Conservation (phyloP, 2,329 filamentous ascomycete species). For the Penicillium palitans region DNA sequence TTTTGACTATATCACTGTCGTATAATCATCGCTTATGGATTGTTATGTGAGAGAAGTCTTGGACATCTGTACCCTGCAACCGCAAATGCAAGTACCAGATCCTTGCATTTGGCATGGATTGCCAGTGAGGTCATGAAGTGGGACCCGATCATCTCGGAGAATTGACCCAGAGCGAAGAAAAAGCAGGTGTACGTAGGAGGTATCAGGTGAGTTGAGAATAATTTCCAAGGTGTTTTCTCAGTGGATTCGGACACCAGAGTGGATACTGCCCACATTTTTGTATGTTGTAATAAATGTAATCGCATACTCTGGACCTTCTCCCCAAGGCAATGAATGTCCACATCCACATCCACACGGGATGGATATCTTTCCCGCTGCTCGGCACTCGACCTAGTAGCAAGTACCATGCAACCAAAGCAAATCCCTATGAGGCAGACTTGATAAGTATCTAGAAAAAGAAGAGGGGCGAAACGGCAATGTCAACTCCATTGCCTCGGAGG, state of each 20-base stretch:
- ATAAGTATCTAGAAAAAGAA: neutral
- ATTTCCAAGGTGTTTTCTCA: slow-evolving; percentile 5
- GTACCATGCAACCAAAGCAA: neutral
- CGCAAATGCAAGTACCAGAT: neutral
- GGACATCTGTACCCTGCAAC: neutral
- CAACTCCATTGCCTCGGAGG: neutral
- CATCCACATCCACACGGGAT: slow-evolving; percentile 18
- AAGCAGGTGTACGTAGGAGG: neutral
- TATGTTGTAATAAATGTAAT: neutral
- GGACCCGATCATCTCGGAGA: slow-evolving; percentile 4
- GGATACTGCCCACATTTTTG: slow-evolving; percentile 3
- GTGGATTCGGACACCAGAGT: slow-evolving; percentile 11
- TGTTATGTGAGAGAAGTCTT: neutral
- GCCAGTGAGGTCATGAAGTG: neutral
- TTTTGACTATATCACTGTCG: neutral
- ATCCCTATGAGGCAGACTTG: neutral
- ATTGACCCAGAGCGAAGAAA: slow-evolving; percentile 3
- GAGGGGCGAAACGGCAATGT: neutral
- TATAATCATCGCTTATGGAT: neutral
- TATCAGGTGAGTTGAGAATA: slow-evolving; percentile 1
- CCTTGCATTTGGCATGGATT: neutral
- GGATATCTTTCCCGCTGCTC: slow-evolving; percentile 16
- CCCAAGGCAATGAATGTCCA: slow-evolving; percentile 10
- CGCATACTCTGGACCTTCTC: neutral
- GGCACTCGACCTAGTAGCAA: no score